Conservation (phyloP, 1,139 yeast genomes). For the Tardiomyces depauwii region DNA sequence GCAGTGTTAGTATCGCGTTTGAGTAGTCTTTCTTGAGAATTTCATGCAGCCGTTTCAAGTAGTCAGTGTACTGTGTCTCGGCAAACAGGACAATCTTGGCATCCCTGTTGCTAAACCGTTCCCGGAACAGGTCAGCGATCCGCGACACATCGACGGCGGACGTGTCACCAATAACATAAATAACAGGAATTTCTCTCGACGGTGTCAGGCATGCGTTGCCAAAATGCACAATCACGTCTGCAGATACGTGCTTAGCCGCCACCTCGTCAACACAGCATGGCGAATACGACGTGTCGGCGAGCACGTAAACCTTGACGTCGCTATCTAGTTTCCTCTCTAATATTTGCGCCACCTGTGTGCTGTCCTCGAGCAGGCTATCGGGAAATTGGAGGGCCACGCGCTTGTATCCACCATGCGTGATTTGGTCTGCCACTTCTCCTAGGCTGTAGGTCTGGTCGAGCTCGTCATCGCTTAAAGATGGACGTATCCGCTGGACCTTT, state of each 20-base stretch:
- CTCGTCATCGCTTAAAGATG: constrained; percentile 2
- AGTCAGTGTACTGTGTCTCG: constrained; percentile 21
- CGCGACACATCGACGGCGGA: constrained; percentile 9
- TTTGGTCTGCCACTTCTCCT: constrained; percentile 7
- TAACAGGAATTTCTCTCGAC: constrained; percentile 52
- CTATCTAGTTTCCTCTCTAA: constrained; percentile 26
- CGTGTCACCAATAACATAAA: constrained; percentile 60
- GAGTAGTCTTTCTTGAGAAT: not conserved
- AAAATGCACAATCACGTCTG: constrained; percentile 81
- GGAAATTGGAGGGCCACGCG: constrained; percentile 84
- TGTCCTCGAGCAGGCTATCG: constrained; percentile 64
- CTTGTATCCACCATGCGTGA: constrained; percentile 25
- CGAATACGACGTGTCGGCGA: constrained; percentile 94
- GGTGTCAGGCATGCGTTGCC: constrained; percentile 92
- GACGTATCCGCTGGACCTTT: not conserved
- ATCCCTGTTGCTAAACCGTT: constrained; percentile 4
- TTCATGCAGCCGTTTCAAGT: constrained; percentile 10
- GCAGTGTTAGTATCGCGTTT: not conserved
- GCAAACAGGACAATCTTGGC: constrained; percentile 18
- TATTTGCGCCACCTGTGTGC: constrained; percentile 53
- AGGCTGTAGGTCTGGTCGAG: constrained; percentile 4
- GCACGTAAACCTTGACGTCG: constrained; percentile 19
- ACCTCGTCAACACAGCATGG: constrained; percentile 96
- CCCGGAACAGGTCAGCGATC: constrained; percentile 15
- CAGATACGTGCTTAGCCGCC: constrained; percentile 86